phyloP scores from a whole-genome alignment of 148 eudicot species.

The Selenicereus undatus region DNA sequence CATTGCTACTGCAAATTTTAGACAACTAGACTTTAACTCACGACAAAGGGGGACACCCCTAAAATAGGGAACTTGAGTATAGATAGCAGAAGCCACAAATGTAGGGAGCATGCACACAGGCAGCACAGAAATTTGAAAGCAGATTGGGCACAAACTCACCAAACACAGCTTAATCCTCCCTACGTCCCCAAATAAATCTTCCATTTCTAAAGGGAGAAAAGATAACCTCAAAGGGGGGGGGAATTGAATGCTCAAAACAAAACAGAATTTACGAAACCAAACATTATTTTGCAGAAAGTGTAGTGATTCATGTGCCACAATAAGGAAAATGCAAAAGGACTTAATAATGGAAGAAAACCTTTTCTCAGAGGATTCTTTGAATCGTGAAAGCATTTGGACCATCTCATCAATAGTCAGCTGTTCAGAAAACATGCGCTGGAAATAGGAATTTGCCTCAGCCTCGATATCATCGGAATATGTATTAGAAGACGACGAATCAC shows the following conservation, averaged over 20 bases:
- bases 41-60: too few relatives aligned
- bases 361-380: constrained; percentile 72
- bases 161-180: background rate
- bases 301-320: background rate
- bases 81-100: too few relatives aligned
- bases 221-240: background rate
- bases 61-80: background rate
- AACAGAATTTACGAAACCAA: too few relatives aligned
- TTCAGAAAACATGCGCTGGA: constrained; percentile 88
- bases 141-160: too few relatives aligned
- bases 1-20: too few relatives aligned
- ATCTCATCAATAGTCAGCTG: constrained; percentile 62
- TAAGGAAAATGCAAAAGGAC: background rate
- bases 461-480: constrained; percentile 69
- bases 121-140: too few relatives aligned
- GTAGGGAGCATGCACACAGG: too few relatives aligned
- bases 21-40: too few relatives aligned
- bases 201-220: background rate
- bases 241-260: too few relatives aligned
- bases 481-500: constrained; percentile 47
- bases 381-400: constrained; percentile 86
- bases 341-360: constrained; percentile 43
- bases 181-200: background rate
- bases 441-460: constrained; percentile 78
- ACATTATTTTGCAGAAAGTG: too few relatives aligned